These are phyloP conservation scores for Biancaea sappan DNA, from an alignment of 306 rosid genomes.

Conservation along the genomic window DNA sequence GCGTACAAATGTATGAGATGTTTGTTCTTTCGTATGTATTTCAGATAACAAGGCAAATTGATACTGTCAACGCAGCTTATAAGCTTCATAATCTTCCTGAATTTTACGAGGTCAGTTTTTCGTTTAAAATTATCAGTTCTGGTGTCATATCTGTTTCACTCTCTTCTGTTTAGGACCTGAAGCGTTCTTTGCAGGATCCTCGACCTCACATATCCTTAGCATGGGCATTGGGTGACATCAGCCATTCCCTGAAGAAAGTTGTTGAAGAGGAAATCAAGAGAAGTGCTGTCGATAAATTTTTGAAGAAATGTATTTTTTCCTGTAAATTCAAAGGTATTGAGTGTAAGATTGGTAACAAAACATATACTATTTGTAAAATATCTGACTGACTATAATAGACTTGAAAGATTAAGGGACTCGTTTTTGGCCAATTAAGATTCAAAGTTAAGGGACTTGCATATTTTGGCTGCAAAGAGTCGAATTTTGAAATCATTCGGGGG, in stretches of 20 bases:
- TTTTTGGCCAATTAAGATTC: too few species aligned
- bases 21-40: conserved; percentile 32
- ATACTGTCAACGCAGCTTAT: conserved; percentile 71
- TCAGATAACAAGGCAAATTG: conserved; percentile 83
- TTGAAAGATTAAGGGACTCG: background rate
- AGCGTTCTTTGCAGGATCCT: conserved; percentile 56
- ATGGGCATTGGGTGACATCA: conserved; percentile 75
- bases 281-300: conserved; percentile 38
- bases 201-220: conserved; percentile 90
- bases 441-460: too few species aligned
- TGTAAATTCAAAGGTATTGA: conserved; percentile 71
- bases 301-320: conserved; percentile 50
- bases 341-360: conserved; percentile 74
- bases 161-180: background rate
- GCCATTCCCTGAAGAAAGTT: conserved; percentile 53
- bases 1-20: background rate
- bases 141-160: background rate
- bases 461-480: background rate
- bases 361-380: conserved; percentile 56
- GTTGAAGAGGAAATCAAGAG: conserved; percentile 54
- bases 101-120: conserved; percentile 69
- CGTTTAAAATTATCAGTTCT: background rate
- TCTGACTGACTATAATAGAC: conserved; percentile 40
- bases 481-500: background rate
- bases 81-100: conserved; percentile 93